phyloP scores from a whole-genome alignment of 164 flowering plant genomes.

The Dillenia turbinata region DNA sequence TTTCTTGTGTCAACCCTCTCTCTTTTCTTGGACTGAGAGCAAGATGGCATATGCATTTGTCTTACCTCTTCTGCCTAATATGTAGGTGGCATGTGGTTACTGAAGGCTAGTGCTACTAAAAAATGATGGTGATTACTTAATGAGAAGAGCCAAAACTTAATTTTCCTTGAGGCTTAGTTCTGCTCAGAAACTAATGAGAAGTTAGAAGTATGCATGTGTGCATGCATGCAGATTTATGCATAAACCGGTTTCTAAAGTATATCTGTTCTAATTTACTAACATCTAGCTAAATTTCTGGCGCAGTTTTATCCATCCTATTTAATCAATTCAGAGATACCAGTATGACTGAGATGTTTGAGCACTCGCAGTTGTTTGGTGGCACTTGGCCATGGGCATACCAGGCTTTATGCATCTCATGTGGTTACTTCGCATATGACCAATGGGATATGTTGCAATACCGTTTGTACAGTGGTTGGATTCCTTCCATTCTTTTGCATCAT shows the following conservation, averaged over 20 bases:
- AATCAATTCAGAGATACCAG: slow-evolving; percentile 48
- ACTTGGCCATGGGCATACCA: slow-evolving; percentile 78
- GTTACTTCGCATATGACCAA: slow-evolving; percentile 97
- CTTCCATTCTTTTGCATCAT: slow-evolving; percentile 83
- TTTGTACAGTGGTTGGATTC: slow-evolving; percentile 82
- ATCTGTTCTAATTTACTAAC: neutral
- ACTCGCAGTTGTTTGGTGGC: slow-evolving; percentile 58
- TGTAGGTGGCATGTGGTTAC: no score
- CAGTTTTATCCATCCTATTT: slow-evolving; percentile 69
- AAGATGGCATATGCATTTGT: no score
- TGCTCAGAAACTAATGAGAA: no score
- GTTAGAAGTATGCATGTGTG: neutral
- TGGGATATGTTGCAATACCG: slow-evolving; percentile 81
- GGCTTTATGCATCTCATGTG: slow-evolving; percentile 86
- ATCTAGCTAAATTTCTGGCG: slow-evolving; percentile 8
- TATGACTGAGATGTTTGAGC: slow-evolving; percentile 62
- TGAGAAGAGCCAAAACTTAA: no score
- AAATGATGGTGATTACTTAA: no score
- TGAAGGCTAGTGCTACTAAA: no score
- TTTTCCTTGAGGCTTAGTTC: no score
- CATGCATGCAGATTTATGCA: neutral
- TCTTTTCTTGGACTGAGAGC: no score
- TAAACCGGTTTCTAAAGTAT: neutral
- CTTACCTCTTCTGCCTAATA: no score
- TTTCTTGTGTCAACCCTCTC: no score